Percentiles rank a stretch among this genome's conserved stretches.
These are phyloP conservation scores for Claviceps sp. DNA, from an alignment of 2,329 filamentous ascomycete species.

Conservation along the genomic window DNA sequence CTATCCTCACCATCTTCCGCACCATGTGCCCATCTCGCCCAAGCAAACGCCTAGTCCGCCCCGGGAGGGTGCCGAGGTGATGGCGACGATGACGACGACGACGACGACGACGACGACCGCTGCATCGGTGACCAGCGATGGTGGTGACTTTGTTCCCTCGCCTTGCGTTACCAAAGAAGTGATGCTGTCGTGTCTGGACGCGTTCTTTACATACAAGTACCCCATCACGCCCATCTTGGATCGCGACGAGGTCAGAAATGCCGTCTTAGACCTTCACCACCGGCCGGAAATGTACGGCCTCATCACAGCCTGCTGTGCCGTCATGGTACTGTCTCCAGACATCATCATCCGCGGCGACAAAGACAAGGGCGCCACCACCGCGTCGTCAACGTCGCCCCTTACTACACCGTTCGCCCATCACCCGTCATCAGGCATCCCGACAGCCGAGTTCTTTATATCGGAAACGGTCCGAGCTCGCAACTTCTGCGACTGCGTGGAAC, in stretches of 20 bases:
- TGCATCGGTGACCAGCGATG: constrained; percentile 4
- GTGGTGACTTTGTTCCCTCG: constrained; percentile 3
- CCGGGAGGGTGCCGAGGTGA: not conserved
- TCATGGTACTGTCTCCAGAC: constrained; percentile 16
- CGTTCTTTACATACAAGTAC: constrained; percentile 21
- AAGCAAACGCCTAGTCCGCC: not conserved
- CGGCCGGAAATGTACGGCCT: constrained; percentile 15
- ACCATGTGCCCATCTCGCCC: not conserved
- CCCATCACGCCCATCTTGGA: constrained; percentile 20
- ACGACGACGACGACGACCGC: too few species aligned
- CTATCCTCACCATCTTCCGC: not conserved
- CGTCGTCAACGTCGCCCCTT: not conserved
- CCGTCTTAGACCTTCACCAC: constrained; percentile 5
- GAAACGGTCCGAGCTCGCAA: constrained; percentile 15
- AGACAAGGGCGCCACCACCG: not conserved
- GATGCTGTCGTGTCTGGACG: constrained; percentile 15
- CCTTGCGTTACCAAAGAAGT: constrained; percentile 5
- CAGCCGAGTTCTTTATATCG: constrained; percentile 13
- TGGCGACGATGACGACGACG: too few species aligned
- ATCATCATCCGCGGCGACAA: constrained; percentile 7
- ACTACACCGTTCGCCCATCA: not conserved
- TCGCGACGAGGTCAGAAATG: constrained; percentile 9
- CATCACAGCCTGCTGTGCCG: constrained; percentile 16
- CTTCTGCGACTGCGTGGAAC: constrained; percentile 13
- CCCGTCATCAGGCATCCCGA: constrained; percentile 1